phyloP scores from a whole-genome alignment of 208 protist species.

The Naegleria gruberi region DNA sequence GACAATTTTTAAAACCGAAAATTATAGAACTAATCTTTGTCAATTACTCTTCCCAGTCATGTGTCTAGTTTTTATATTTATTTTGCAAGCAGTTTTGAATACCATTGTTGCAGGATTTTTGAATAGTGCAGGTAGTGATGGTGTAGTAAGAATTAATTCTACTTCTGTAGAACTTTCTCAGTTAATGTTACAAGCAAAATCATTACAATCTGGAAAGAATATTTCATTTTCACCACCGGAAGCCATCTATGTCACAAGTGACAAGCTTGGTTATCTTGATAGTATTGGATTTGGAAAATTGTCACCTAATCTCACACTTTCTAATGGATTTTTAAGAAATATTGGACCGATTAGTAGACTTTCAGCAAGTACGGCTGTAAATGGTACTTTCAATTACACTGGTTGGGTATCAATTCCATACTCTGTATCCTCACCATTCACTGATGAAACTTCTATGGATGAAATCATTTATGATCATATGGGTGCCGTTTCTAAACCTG shows the following conservation, averaged over 20 bases:
- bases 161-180: not conserved
- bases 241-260: not conserved
- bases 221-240: not conserved
- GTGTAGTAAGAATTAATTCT: not conserved
- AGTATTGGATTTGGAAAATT: not conserved
- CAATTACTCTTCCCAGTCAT: not conserved
- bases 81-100: not conserved
- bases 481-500: not conserved
- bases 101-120: not conserved
- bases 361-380: not conserved
- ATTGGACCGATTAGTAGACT: not conserved
- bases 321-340: not conserved
- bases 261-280: not conserved
- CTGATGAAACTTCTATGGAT: not conserved
- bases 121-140: not conserved
- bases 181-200: not conserved
- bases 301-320: not conserved
- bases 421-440: not conserved
- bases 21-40: not conserved
- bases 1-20: no score
- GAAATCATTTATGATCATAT: not conserved
- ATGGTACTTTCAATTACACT: not conserved
- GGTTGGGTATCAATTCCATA: not conserved
- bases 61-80: not conserved
- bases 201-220: not conserved